Base-by-base conservation (phyloP, 345 rosid genomes). In the Bretschneidera sinensis region DNA sequence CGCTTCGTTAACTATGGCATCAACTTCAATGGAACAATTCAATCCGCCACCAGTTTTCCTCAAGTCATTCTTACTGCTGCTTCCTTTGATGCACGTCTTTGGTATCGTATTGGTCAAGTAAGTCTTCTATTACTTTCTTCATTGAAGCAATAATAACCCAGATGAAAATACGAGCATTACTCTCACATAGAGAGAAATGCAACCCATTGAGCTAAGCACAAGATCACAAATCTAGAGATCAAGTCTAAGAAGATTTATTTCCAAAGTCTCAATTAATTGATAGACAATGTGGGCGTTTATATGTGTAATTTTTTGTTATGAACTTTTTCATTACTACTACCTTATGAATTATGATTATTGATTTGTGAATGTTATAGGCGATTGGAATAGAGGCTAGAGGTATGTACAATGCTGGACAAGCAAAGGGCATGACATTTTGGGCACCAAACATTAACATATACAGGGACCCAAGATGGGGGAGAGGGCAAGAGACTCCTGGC, bases 401-500 rank as follows among this genome's bases (percentile, higher is more conserved):
- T 52, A 55, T 82, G 57, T 83, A 86, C 57, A 83, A 85, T 50
- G 77, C 83, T 21, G 91, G 90, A 17, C 82, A 84, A 69, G 87
- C 94, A 0, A 71, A 21, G 1, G 89, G 92, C 24, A 78, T 92
- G 85, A 81, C 95, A 35, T 83, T 78, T 73, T 83, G 92, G 96
- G 86, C 92, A 50, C 96, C 96, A 0, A 85, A 85, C 67, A 84
- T 89, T 24, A 86, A 89, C 78, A 82, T 92, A 28, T 89, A 85
- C 18, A 62, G 95, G 57, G 97, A 89, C 64, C 98, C 95, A 16
- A 85, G 95, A 67, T 92, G 92, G 97, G 98, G 95, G 8, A 78
- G 92, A 60, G 95, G 95, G 33, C 98, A 88, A 67, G 98, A 89
- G 66, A 92, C 95, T 24, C 91, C 91, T 9, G 98, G 97, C n/a